A percentile compares a stretch with the other conserved stretches of the same genome.
Evolutionary conservation across 148 eudicot species (phyloP).

Genomic region (Cornus controversa): DNA sequence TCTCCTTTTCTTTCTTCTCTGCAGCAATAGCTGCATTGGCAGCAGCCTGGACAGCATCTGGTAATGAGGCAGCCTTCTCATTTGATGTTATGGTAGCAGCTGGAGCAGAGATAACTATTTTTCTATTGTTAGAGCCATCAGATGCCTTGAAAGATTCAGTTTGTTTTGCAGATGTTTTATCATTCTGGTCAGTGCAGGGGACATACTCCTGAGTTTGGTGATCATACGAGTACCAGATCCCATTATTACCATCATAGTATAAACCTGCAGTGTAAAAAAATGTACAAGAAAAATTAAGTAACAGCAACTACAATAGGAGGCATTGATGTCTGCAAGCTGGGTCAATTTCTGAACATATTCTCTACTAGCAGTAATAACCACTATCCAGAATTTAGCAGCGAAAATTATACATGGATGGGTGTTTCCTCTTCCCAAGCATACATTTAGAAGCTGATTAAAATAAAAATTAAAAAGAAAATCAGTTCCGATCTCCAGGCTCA

Average conservation of each 20-base stretch:
- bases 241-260: constrained; percentile 93
- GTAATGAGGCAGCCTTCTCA: constrained; percentile 74
- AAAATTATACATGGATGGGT: neutral
- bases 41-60: constrained; percentile 98
- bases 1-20: constrained; percentile 94
- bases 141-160: constrained; percentile 55
- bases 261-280: constrained; percentile 47
- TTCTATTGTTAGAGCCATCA: constrained; percentile 51
- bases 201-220: constrained; percentile 79
- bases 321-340: neutral
- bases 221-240: constrained; percentile 88
- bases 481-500: neutral
- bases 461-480: neutral
- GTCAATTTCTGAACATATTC: neutral
- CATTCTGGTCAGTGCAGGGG: constrained; percentile 76
- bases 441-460: neutral
- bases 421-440: neutral
- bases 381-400: neutral
- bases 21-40: constrained; percentile 97
- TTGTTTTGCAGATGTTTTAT: constrained; percentile 48
- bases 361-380: neutral
- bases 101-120: constrained; percentile 93
- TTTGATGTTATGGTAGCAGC: constrained; percentile 75
- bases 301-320: neutral
- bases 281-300: neutral